Evolutionary conservation across 192 early-diverging fungal species (phyloP), one percentile per base, ranked within the genome.

Genomic region (Gigaspora rosea): DNA sequence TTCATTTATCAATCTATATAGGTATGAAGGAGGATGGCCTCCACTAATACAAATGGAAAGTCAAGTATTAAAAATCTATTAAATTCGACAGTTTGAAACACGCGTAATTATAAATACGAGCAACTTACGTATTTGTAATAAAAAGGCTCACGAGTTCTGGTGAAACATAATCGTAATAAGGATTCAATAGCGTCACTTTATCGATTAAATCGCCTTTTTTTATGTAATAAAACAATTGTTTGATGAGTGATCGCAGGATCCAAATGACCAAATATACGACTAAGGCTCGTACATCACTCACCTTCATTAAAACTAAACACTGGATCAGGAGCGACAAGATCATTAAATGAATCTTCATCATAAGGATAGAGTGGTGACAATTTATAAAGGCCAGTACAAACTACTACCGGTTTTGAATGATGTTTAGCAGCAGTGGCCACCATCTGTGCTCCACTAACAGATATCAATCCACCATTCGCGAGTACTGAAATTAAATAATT

Each of bases 391-490:
- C 94, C 94, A 3, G 94, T 90, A 78, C 93, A 93, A 13, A 99
- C 97, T 8, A 99, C 90, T 2, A 99, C 95, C 36, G 95, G 97
- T 5, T 92, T 95, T 8, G 95, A 91, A 80, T 97, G 93, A 78
- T 97, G 92, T 75, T 95, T 94, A 7, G 97, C 97, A 32, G 96
- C 94, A 18, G 92, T 89, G 8, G 96, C 95, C 48, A 96, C 81
- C 74, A 92, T 90, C 57, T 94, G 90, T 27, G 91, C 89, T 57
- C 96, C 96, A 72, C 88, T 88, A 3, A 90, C 86, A 1, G 95
- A 92, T 10, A 99, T 91, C 56, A 97, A 80, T 1, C 95, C 96
- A 72, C 97, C 97, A 82, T 99, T 97, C 48, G 94, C 96, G 48
- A 95, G 89, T 33, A 98, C 94, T 90, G 76, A 3, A 50, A 36